Evolutionary conservation across 768 basidiomycete species (phyloP).

Genomic region (Crepidotus variabilis): DNA sequence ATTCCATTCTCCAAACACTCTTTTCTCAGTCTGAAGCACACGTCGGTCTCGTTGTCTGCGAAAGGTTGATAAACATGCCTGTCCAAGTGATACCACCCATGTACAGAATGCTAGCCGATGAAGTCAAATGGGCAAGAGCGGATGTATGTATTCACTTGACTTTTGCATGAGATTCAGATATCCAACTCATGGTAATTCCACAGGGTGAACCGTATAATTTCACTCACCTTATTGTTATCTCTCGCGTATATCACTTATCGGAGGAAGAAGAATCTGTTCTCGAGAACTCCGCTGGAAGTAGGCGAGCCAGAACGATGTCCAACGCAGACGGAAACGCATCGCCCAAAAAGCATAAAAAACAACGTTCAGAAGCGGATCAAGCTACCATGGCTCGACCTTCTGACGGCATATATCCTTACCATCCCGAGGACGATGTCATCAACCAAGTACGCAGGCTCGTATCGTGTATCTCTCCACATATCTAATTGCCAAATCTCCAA

Average conservation of each 20-base stretch:
- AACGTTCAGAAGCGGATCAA: constrained; percentile 15
- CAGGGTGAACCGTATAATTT: constrained; percentile 66
- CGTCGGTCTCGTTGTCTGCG: constrained; percentile 82
- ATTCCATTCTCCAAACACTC: constrained; percentile 48
- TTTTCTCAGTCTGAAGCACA: constrained; percentile 50
- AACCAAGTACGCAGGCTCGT: constrained; percentile 44
- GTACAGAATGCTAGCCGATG: constrained; percentile 85
- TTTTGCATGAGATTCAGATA: neutral
- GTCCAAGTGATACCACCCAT: constrained; percentile 89
- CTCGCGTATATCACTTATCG: constrained; percentile 74
- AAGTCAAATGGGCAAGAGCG: constrained; percentile 68
- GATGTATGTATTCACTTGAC: constrained; percentile 42
- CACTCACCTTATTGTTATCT: constrained; percentile 71
- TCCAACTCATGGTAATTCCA: neutral
- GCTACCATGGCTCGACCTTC: constrained; percentile 20
- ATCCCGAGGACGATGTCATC: constrained; percentile 82
- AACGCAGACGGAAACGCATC: constrained; percentile 13
- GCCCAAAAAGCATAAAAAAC: constrained; percentile 42
- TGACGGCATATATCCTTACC: constrained; percentile 69
- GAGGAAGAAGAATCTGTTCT: constrained; percentile 60
- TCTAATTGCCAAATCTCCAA: no score
- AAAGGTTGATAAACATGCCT: constrained; percentile 93
- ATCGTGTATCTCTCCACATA: no score
- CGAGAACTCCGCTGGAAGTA: constrained; percentile 35
- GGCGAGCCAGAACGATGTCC: constrained; percentile 1